Evolutionary conservation across 352 stramenopile species (phyloP).

Genomic region (Blastocystis sp.): DNA sequence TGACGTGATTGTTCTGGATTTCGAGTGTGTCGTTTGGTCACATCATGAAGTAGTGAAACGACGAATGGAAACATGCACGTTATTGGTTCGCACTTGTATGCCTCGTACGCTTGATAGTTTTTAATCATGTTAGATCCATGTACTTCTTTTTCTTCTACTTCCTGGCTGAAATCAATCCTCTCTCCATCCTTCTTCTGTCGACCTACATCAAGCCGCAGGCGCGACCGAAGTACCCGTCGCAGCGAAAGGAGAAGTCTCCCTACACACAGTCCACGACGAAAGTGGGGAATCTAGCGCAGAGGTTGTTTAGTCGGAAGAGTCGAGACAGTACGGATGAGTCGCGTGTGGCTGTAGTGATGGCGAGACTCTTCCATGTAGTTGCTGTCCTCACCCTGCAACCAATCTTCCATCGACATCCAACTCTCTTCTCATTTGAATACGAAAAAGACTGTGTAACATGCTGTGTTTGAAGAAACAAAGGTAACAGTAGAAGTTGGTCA

Average conservation of each 20-base stretch:
- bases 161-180: constrained; percentile 2
- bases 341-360: neutral
- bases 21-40: neutral
- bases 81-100: constrained; percentile 25
- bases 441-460: constrained; percentile 45
- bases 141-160: constrained; percentile 52
- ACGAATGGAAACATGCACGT: constrained; percentile 33
- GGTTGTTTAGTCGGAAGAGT: neutral
- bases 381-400: neutral
- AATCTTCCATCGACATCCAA: neutral
- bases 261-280: too few relatives aligned
- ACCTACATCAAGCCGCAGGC: constrained; percentile 1
- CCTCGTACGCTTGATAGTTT: neutral
- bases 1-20: constrained; percentile 3
- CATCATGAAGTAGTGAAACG: neutral
- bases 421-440: constrained; percentile 1
- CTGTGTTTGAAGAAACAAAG: neutral
- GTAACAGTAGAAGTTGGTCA: constrained; percentile 12
- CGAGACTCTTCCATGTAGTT: neutral
- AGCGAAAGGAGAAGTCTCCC: too few relatives aligned
- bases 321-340: neutral
- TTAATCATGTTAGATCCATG: neutral
- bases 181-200: constrained; percentile 31
- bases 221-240: too few relatives aligned
- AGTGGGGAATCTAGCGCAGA: neutral